Conservation (phyloP, 345 rosid genomes). For the Capsella bursapastoris region DNA sequence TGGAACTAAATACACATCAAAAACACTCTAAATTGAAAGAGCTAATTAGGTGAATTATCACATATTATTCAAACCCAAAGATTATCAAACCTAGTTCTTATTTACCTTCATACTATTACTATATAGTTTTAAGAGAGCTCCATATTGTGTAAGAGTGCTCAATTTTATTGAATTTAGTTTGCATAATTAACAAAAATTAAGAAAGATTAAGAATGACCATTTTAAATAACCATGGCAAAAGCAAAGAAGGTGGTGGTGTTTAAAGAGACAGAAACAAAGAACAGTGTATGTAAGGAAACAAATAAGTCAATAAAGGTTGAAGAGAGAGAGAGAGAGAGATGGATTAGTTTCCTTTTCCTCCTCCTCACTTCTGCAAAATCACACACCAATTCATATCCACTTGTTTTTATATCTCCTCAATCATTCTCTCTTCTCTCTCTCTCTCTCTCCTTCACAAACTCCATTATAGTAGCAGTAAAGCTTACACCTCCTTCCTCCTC, state of each 20-base stretch:
- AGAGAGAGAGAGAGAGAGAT: neutral
- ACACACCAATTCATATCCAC: conserved; percentile 40
- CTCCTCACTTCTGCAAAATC: conserved; percentile 2
- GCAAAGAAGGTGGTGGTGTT: neutral
- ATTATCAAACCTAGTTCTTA: neutral
- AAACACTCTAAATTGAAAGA: neutral
- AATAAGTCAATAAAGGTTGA: conserved; percentile 44
- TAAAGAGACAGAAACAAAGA: neutral
- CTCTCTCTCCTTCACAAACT: conserved; percentile 8
- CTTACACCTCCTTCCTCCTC: neutral
- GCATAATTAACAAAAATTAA: neutral
- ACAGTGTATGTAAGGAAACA: conserved; percentile 20
- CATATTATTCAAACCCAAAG: too few relatives aligned
- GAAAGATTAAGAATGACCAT: neutral
- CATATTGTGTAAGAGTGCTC: neutral
- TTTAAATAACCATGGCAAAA: neutral
- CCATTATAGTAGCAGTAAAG: conserved; percentile 20
- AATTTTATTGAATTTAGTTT: too few relatives aligned
- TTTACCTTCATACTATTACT: too few relatives aligned
- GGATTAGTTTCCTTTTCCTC: conserved; percentile 28
- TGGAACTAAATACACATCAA: neutral
- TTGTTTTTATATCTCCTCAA: conserved; percentile 40
- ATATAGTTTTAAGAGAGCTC: too few relatives aligned
- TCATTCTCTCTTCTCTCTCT: conserved; percentile 27
- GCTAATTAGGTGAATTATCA: conserved; percentile 12